Conservation (phyloP, 768 basidiomycete species). For the Russula sp. region DNA sequence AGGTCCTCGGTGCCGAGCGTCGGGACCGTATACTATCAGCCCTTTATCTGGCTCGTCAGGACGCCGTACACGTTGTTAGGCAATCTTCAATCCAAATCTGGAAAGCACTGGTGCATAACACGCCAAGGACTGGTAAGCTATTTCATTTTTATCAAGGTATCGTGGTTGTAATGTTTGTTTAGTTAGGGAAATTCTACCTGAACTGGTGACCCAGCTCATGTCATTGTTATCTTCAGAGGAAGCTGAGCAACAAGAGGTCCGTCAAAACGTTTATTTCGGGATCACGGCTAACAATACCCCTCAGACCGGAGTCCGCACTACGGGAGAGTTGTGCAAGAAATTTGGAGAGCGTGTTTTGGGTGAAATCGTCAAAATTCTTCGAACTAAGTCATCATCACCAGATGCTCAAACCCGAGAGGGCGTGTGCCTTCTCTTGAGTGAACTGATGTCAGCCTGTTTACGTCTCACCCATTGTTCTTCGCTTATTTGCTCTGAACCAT, state of each 20-base stretch:
- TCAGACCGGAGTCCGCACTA: slow-evolving; percentile 85
- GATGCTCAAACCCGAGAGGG: slow-evolving; percentile 73
- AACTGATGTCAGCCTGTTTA: slow-evolving; percentile 66
- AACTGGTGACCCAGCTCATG: slow-evolving; percentile 77
- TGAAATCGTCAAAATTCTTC: slow-evolving; percentile 80
- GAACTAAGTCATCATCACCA: slow-evolving; percentile 56
- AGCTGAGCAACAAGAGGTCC: slow-evolving; percentile 86
- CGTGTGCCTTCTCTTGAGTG: slow-evolving; percentile 81
- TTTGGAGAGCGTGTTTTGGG: slow-evolving; percentile 89
- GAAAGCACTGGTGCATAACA: slow-evolving; percentile 97
- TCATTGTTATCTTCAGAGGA: slow-evolving; percentile 74
- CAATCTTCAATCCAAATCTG: slow-evolving; percentile 93
- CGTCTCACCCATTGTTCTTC: not conserved
- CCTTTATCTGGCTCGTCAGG: slow-evolving; percentile 90
- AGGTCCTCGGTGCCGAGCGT: slow-evolving; percentile 84
- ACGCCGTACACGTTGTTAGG: slow-evolving; percentile 83
- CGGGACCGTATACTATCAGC: slow-evolving; percentile 89
- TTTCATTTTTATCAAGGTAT: not conserved
- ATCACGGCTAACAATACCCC: slow-evolving; percentile 5
- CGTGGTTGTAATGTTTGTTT: slow-evolving; percentile 18
- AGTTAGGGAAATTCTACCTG: slow-evolving; percentile 89
- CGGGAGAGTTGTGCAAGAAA: slow-evolving; percentile 88
- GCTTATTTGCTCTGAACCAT: slow-evolving; percentile 24
- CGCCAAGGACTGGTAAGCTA: slow-evolving; percentile 77
- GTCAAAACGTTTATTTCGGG: not conserved